phyloP scores from a whole-genome alignment of 805 yeast species.

The Candida xyloterini region DNA sequence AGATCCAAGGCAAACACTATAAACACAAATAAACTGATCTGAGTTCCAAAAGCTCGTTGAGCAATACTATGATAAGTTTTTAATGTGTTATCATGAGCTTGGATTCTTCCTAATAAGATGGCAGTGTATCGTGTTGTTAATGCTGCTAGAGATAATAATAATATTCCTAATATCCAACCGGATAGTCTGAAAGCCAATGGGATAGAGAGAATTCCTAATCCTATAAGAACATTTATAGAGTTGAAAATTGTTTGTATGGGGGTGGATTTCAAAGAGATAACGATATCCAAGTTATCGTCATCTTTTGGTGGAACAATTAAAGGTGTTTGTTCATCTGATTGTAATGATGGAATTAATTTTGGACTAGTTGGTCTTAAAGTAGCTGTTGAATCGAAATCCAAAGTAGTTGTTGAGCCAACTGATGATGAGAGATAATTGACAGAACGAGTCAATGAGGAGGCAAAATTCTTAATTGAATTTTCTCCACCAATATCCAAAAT shows the following conservation, averaged over 20 bases:
- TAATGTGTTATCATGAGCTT: slow-evolving; percentile 38
- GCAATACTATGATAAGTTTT: slow-evolving; percentile 63
- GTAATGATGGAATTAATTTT: neutral
- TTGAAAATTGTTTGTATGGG: slow-evolving; percentile 75
- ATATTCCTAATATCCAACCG: slow-evolving; percentile 59
- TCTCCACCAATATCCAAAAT: slow-evolving; percentile 37
- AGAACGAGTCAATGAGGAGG: slow-evolving; percentile 32
- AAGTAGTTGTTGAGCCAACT: slow-evolving; percentile 10
- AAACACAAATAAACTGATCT: slow-evolving; percentile 43
- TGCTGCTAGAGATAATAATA: slow-evolving; percentile 43
- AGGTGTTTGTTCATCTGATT: slow-evolving; percentile 4
- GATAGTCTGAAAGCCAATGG: slow-evolving; percentile 67
- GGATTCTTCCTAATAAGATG: slow-evolving; percentile 48
- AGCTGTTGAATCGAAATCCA: slow-evolving; percentile 2
- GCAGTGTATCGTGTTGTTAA: slow-evolving; percentile 54
- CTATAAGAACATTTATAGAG: slow-evolving; percentile 72
- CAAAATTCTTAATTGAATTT: slow-evolving; percentile 37
- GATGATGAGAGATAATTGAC: slow-evolving; percentile 31
- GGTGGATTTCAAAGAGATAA: slow-evolving; percentile 46
- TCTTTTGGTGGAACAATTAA: slow-evolving; percentile 6
- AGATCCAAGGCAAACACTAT: slow-evolving; percentile 53
- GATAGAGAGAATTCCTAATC: slow-evolving; percentile 70
- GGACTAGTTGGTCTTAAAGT: neutral
- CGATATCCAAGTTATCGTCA: slow-evolving; percentile 9
- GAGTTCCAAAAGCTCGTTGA: slow-evolving; percentile 43